Evolutionary conservation across 2,329 filamentous ascomycete genomes (phyloP).

Genomic region (Emergomyces pasteurianus): DNA sequence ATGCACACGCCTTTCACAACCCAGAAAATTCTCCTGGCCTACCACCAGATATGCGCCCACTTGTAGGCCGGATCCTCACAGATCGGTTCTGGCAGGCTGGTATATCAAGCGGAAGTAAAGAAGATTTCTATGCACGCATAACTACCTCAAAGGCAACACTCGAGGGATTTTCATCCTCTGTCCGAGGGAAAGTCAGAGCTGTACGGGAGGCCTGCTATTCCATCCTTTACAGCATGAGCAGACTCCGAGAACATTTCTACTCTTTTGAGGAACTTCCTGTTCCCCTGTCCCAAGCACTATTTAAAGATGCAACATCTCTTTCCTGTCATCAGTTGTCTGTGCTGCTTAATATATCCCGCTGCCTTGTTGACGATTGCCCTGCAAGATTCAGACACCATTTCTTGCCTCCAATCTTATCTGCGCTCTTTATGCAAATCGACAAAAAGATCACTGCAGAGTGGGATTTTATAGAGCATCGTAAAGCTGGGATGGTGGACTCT

Average conservation of each 20-base stretch:
- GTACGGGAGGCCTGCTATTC: constrained; percentile 91
- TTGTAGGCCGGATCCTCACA: constrained; percentile 73
- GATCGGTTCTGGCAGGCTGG: constrained; percentile 98
- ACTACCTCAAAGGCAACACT: constrained; percentile 78
- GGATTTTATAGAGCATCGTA: constrained; percentile 54
- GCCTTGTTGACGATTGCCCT: constrained; percentile 86
- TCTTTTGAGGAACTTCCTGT: constrained; percentile 73
- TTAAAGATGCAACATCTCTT: constrained; percentile 67
- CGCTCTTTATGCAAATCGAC: constrained; percentile 77
- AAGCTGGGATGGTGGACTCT: constrained; percentile 55
- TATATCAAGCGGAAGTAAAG: constrained; percentile 88
- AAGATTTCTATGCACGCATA: constrained; percentile 90
- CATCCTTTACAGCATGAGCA: constrained; percentile 85
- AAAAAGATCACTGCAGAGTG: constrained; percentile 79
- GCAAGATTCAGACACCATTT: constrained; percentile 65
- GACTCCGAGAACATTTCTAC: constrained; percentile 79
- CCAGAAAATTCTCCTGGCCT: constrained; percentile 70
- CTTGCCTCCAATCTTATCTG: constrained; percentile 68
- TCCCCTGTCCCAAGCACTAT: constrained; percentile 72
- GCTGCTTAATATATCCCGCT: constrained; percentile 76
- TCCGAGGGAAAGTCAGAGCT: constrained; percentile 76
- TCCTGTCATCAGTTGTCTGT: constrained; percentile 91
- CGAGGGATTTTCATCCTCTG: constrained; percentile 87
- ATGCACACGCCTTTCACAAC: constrained; percentile 87
- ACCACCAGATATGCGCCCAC: constrained; percentile 59